A percentile compares a stretch with the other conserved stretches of the same genome.
Evolutionary conservation across 2,329 filamentous ascomycete genomes (phyloP).

Genomic region (Penicillium sp.): DNA sequence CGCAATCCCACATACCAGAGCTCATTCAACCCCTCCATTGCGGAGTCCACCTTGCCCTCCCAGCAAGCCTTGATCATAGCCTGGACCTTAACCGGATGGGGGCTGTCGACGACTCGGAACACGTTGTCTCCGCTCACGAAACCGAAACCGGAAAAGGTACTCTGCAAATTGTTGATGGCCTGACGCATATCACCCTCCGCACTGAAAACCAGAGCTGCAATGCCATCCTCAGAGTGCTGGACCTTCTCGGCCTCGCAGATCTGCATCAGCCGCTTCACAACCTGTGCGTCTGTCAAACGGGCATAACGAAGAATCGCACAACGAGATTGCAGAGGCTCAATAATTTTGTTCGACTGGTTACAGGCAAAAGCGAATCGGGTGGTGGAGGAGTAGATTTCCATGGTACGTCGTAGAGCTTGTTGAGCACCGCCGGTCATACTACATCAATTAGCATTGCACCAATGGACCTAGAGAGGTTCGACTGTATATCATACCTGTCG

Average conservation of each 20-base stretch:
- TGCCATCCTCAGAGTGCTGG: slow-evolving; percentile 85
- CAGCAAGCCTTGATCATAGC: slow-evolving; percentile 98
- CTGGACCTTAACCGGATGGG: slow-evolving; percentile 97
- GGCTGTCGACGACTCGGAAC: slow-evolving; percentile 94
- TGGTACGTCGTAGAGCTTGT: slow-evolving; percentile 89
- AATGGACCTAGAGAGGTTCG: neutral
- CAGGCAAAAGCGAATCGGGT: slow-evolving; percentile 97
- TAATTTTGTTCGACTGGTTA: slow-evolving; percentile 99
- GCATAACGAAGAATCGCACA: slow-evolving; percentile 95
- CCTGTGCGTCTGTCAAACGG: slow-evolving; percentile 85
- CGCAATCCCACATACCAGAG: slow-evolving; percentile 64
- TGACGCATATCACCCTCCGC: slow-evolving; percentile 99
- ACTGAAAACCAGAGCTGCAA: slow-evolving; percentile 94
- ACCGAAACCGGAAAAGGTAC: slow-evolving; percentile 87
- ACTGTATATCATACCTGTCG: slow-evolving; percentile 63
- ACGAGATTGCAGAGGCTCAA: slow-evolving; percentile 95
- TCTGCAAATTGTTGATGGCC: slow-evolving; percentile 97
- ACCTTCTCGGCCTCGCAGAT: slow-evolving; percentile 93
- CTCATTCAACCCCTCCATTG: slow-evolving; percentile 82
- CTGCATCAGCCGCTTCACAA: slow-evolving; percentile 86
- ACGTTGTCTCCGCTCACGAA: slow-evolving; percentile 98
- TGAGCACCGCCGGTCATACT: slow-evolving; percentile 96
- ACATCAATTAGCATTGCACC: slow-evolving; percentile 3
- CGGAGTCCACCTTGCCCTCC: slow-evolving; percentile 85
- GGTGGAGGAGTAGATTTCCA: slow-evolving; percentile 98